Evolutionary conservation across 371 early-diverging fungal species (phyloP), one percentile per base, ranked within the genome.

Genomic region (Mortierella sp.): DNA sequence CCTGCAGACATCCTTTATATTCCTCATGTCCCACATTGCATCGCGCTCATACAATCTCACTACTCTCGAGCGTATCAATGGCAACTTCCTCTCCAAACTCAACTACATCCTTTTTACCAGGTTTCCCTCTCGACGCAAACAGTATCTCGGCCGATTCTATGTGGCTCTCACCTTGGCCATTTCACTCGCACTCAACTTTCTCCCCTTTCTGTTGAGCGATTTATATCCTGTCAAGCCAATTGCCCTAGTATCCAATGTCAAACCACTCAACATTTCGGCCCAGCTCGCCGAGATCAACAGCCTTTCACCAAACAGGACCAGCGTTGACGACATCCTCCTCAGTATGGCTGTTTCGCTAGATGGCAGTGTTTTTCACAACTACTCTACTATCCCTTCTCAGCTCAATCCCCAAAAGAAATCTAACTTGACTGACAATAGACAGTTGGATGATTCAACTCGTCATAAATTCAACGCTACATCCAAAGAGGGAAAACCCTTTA

Each of bases 141-240:
- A 60, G 15, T 1, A 26, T 29, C 46, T 19, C 26, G 60, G 60
- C 25, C 60, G 60, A 7, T 26, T 60, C 18, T 60, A 26, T 48
- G 60, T 60, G 11, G 60, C 60, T 4, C 48, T 60, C 0, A 23
- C 60, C 7, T 25, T 60, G 9, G 4, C 14, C 29, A 16, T 60
- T 25, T 7, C 60, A 9, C 1, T 47, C 14, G 60, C 48, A 14
- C 26, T 47, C 30, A 45, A 15, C 7, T 16, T 1, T 37, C 48
- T 45, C 0, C 47, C 47, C 0, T 47, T 47, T 18, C 47, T 46
- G 18, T 7, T 37, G 37, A 37, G 37, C 37, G 9, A 37, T 9
- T 4, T 29, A 23, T 57, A 29, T 18, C 57, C 57, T 18, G 57
- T 57, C 29, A 56, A 25, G 0, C 29, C 57, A n/a, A n/a, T 37